Percentiles rank a stretch among this genome's conserved stretches.
phyloP scores from a whole-genome alignment of 768 basidiomycete genomes.

The Tulasnella sp. region DNA sequence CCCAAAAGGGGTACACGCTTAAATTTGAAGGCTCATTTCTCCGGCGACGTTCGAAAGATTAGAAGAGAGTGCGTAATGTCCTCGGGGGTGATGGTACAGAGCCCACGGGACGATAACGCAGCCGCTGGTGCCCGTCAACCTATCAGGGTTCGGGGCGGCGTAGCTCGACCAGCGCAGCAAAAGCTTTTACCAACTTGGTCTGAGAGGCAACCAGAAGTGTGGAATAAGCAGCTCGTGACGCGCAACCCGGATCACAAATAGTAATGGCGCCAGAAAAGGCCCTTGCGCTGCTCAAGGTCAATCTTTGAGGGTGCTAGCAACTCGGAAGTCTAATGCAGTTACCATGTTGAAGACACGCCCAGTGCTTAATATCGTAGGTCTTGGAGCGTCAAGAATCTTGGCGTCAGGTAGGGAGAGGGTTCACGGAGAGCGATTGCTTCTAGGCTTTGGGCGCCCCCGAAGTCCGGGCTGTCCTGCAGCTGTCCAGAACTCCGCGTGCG shows the following conservation, averaged over 20 bases:
- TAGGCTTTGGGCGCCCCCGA: neutral
- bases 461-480: neutral
- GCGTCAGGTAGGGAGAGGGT: neutral
- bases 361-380: neutral
- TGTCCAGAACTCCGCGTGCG: neutral
- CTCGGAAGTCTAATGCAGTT: neutral
- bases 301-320: neutral
- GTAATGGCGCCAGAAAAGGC: neutral
- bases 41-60: neutral
- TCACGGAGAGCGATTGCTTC: neutral
- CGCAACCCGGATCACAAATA: neutral
- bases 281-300: neutral
- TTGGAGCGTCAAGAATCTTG: conserved; percentile 2
- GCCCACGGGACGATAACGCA: neutral
- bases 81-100: neutral
- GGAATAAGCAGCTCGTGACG: neutral
- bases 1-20: neutral
- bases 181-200: neutral
- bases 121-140: neutral
- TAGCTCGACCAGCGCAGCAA: neutral
- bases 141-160: neutral
- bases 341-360: neutral
- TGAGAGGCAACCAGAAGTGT: neutral
- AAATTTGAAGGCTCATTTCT: neutral
- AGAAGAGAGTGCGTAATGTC: neutral